Base-by-base conservation (phyloP, 805 yeast genomes). In the Metschnikowia anglica region DNA sequence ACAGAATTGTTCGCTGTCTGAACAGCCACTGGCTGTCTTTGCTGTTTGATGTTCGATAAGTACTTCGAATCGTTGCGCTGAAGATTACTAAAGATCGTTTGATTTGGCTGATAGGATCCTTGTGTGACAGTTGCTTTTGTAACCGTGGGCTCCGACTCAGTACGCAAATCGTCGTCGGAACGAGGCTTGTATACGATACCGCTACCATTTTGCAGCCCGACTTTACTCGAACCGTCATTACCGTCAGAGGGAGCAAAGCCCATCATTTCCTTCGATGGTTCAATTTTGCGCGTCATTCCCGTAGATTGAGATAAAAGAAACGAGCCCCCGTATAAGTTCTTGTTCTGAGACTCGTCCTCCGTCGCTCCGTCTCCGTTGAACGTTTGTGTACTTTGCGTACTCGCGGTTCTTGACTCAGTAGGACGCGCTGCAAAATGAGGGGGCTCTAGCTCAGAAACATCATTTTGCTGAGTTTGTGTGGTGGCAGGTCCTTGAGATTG, bases 231-330 rank as follows among this genome's bases (percentile, higher is more conserved):
- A 17, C 43, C 43, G 18, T 30, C 44, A n/a, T 42, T 23, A 39
- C 37, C 23, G n/a, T n/a, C n/a, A 24, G 28, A 4, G 16, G 30
- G 21, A 0, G 18, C 15, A 27, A 28, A 41, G 24, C 29, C 38
- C 28, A 28, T 16, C 45, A 37, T 23, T 23, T 29, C 43, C n/a
- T 16, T 27, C n/a, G 47, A 37, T 12, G 43, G 41, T 12, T 42
- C 49, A 26, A 70, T 46, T 46, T 70, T 69, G 39, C 63, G 61
- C 5, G 66, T 62, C 33, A 68, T 46, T 2, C 75, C 75, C 0
- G 75, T 70, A 2, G 73, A 66, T 46, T 70, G 75, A 3, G 74
- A 70, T 16, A 70, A 50, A 34, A 70, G 57, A 12, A 70, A 52
- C 8, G 73, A 67, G 3, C 74, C 74, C 5, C 74, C 74, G 46